phyloP scores from a whole-genome alignment of 805 yeast genomes.

The Candida insectalens region DNA sequence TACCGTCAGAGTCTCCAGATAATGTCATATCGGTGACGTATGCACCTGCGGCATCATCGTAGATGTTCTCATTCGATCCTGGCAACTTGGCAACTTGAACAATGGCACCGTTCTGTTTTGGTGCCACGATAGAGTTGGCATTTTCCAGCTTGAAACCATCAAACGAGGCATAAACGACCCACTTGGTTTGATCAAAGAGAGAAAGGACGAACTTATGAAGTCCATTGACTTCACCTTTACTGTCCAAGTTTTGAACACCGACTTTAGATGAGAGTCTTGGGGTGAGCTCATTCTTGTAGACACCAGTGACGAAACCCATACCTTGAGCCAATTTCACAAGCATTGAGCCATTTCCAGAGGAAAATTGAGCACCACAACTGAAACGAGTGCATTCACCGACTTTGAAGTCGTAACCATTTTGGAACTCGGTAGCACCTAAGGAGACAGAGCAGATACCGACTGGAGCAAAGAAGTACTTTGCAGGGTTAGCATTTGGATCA shows the following conservation, averaged over 20 bases:
- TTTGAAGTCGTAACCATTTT: conserved; percentile 11
- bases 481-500: conserved; percentile 35
- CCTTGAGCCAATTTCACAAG: conserved; percentile 66
- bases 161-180: conserved; percentile 49
- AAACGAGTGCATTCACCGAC: conserved; percentile 25
- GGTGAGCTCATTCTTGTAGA: conserved; percentile 37
- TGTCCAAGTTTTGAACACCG: conserved; percentile 47
- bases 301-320: conserved; percentile 66
- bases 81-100: conserved; percentile 42
- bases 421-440: conserved; percentile 35
- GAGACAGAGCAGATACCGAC: conserved; percentile 57
- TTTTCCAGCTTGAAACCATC: conserved; percentile 8
- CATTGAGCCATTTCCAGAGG: conserved; percentile 21
- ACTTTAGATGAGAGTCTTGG: conserved; percentile 53
- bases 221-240: conserved; percentile 27
- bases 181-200: conserved; percentile 45
- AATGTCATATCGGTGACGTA: conserved; percentile 40
- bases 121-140: conserved; percentile 26
- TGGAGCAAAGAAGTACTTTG: conserved; percentile 54
- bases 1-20: conserved; percentile 26
- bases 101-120: conserved; percentile 25
- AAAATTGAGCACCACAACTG: conserved; percentile 25
- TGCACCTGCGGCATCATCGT: conserved; percentile 63
- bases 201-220: conserved; percentile 44
- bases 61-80: conserved; percentile 27